Base-by-base conservation (phyloP, 805 yeast species). In the Cyberlindnera nakhonratchasimensis region DNA sequence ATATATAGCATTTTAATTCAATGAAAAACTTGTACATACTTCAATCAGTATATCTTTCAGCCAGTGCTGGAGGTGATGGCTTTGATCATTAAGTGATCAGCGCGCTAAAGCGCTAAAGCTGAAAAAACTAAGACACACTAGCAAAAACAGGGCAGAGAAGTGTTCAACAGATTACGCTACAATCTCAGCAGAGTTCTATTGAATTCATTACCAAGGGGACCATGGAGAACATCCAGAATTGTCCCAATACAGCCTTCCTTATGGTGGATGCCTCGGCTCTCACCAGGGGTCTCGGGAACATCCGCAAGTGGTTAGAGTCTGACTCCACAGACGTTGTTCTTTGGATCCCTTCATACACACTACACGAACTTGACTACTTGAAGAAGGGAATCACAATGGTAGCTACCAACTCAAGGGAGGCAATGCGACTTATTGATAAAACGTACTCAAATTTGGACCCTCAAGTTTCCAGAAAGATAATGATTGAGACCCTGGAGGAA, bases 261-360 rank as follows among this genome's bases (percentile, higher is more conserved):
- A 77, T 83, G 16, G 53, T 83, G 31, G 90, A 83, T 55, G 84
- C 82, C 17, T 74, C 86, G 6, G 80, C 86, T 2, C 69, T 83
- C 47, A 78, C 79, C 16, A 75, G 80, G 41, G 91, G 88, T 2
- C 67, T 83, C 34, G 86, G 86, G 0, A 79, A 78, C 52, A 69
- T 83, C 54, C 78, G 77, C 55, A 64, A 77, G 52, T 83, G 89
- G 89, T 67, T 72, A 44, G 63, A 69, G 37, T 54, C 66, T 5
- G 46, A 52, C 7, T 43, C 51, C 25, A 48, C 49, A 57, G 67
- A 65, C 2, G 58, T 71, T 23, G 62, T 62, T 47, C 58, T 80
- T 41, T 71, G 64, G 61, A 63, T 83, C 51, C 82, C 86, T 19
- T 55, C 77, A 40, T 71, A 77, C 61, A 71, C 86, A 0, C 61